Conservation (phyloP, 1,284 basidiomycete species). For the Dichomitus squalens region DNA sequence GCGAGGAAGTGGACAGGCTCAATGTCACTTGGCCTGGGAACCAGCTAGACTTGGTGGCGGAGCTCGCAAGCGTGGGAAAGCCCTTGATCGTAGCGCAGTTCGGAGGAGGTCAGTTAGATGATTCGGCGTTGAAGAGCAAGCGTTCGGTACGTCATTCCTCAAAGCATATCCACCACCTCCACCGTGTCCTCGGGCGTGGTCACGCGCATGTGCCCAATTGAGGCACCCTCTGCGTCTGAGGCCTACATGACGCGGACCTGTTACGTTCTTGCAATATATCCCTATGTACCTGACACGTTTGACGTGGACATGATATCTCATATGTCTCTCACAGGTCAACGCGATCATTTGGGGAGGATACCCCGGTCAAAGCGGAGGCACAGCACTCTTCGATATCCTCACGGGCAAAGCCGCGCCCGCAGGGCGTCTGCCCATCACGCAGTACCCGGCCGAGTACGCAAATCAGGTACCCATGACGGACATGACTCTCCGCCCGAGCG, state of each 20-base stretch:
- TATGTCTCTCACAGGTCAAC: slow-evolving; percentile 41
- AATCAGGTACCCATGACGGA: slow-evolving; percentile 56
- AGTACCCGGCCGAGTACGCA: slow-evolving; percentile 54
- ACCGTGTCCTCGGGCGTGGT: no score
- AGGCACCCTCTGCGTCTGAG: no score
- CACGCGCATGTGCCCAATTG: no score
- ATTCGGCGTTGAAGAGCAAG: slow-evolving; percentile 46
- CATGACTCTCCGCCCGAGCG: slow-evolving; percentile 53
- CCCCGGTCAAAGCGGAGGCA: slow-evolving; percentile 55
- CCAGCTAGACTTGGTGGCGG: slow-evolving; percentile 51
- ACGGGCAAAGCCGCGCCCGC: slow-evolving; percentile 52
- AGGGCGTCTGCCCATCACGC: slow-evolving; percentile 54
- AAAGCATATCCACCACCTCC: not conserved
- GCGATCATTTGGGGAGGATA: slow-evolving; percentile 59
- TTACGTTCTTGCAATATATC: no score
- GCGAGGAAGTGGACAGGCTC: slow-evolving; percentile 51
- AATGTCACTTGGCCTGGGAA: slow-evolving; percentile 57
- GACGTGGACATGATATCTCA: not conserved
- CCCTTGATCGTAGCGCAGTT: slow-evolving; percentile 57
- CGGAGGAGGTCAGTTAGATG: slow-evolving; percentile 58
- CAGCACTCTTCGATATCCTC: slow-evolving; percentile 52
- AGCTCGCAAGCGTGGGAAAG: slow-evolving; percentile 48
- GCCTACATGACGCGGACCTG: no score
- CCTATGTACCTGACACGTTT: not conserved
- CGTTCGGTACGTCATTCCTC: slow-evolving; percentile 37